Evolutionary conservation across 441 rosid species (phyloP), one percentile per base, ranked within the genome.

Genomic region (Jatropha podagrica): DNA sequence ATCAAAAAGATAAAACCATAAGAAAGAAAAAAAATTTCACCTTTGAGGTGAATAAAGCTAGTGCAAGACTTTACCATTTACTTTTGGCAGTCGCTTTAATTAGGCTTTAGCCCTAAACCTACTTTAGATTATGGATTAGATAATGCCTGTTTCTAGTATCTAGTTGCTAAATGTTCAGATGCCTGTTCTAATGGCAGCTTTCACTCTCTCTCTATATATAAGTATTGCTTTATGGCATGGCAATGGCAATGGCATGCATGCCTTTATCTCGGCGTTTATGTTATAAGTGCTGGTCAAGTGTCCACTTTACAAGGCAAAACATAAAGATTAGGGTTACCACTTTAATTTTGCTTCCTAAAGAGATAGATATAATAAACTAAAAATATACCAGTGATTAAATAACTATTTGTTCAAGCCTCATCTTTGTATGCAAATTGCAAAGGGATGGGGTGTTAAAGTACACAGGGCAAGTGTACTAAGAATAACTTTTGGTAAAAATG

Each of bases 171-270:
- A 38, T 3, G 71, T 56, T 61, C 58, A 72, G 71, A 48, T 52
- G 69, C 42, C 62, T 70, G 71, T 8, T 27, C 60, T 69, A 26
- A 66, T 37, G 17, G 68, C 76, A 77, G 80, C 76, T 72, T 77
- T 66, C 80, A 72, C 68, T 72, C 23, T 23, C 0, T 23, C 0
- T 23, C 0, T 23, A 23, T 23, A 23, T 23, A 38, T 59, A 18
- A 26, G 23, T 18, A 41, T 65, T 54, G 69, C 72, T 26, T 17
- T n/a, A 27, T n/a, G 65, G 66, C 52, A 20, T 70, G 38, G 51
- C 7, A 6, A 20, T 70, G 38, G 51, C 7, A 6, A 18, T 6
- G 38, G 65, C 40, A 44, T 67, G 26, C 23, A 1, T 55, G 26
- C 60, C 11, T 26, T 59, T 68, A 59, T 60, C n/a, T 48, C 9